phyloP scores from a whole-genome alignment of 805 yeast genomes.

The Scheffersomyces stipitis region DNA sequence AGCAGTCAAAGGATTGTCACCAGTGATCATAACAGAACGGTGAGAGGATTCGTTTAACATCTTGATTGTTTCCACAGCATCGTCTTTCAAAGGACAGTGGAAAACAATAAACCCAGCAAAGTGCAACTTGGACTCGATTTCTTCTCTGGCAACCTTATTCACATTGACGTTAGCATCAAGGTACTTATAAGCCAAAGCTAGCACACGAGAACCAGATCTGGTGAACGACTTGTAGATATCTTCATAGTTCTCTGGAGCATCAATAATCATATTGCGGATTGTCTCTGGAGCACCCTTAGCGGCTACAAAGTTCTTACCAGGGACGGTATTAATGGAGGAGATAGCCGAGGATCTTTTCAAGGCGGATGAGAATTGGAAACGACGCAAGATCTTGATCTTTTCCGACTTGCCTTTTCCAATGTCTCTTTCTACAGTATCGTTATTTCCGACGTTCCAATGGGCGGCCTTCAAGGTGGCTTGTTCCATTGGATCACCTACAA shows the following conservation, averaged over 20 bases:
- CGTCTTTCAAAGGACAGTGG: slow-evolving; percentile 94
- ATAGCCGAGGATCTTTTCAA: slow-evolving; percentile 92
- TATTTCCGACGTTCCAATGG: slow-evolving; percentile 77
- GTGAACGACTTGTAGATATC: slow-evolving; percentile 85
- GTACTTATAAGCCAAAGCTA: slow-evolving; percentile 88
- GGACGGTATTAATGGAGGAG: slow-evolving; percentile 51
- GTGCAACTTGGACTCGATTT: slow-evolving; percentile 67
- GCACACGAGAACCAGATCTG: slow-evolving; percentile 92
- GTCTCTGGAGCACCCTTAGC: slow-evolving; percentile 99
- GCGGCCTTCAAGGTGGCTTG: slow-evolving; percentile 89
- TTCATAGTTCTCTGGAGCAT: slow-evolving; percentile 78
- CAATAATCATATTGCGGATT: slow-evolving; percentile 68
- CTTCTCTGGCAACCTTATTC: slow-evolving; percentile 66
- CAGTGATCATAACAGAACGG: slow-evolving; percentile 96
- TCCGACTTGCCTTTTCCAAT: slow-evolving; percentile 26
- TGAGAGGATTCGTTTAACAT: slow-evolving; percentile 96
- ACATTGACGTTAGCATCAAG: slow-evolving; percentile 53
- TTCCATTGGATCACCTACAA: slow-evolving; percentile 99
- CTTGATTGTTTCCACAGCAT: slow-evolving; percentile 84
- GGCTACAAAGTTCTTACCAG: slow-evolving; percentile 62
- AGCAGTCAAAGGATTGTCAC: slow-evolving; percentile 98
- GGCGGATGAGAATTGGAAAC: slow-evolving; percentile 96
- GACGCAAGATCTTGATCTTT: slow-evolving; percentile 74
- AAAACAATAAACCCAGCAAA: slow-evolving; percentile 95
- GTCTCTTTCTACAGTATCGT: slow-evolving; percentile 63